Evolutionary conservation across 768 basidiomycete genomes (phyloP).

Genomic region (Suillus discolor): DNA sequence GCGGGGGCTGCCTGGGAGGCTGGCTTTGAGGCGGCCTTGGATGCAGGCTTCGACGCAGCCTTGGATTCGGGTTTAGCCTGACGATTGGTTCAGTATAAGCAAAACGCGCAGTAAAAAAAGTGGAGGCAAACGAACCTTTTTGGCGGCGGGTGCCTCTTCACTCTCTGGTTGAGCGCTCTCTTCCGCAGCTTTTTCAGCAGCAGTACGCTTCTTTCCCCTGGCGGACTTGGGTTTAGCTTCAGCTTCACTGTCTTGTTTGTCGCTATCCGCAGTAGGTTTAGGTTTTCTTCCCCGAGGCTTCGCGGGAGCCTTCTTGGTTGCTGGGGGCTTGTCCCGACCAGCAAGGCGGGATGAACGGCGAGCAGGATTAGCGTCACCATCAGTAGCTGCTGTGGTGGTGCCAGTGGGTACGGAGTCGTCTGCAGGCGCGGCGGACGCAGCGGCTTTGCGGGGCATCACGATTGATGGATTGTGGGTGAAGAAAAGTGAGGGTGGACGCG

Average conservation of each 20-base stretch:
- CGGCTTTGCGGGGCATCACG: constrained; percentile 73
- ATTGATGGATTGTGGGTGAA: constrained; percentile 13
- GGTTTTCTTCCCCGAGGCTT: constrained; percentile 60
- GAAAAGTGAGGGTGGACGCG: constrained; percentile 30
- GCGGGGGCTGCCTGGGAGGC: constrained; percentile 33
- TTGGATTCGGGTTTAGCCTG: constrained; percentile 45
- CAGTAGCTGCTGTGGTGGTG: constrained; percentile 21
- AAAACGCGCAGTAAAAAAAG: constrained; percentile 12
- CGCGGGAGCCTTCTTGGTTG: constrained; percentile 59
- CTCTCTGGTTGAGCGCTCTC: constrained; percentile 36
- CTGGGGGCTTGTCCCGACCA: constrained; percentile 60
- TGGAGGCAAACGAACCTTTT: constrained; percentile 51
- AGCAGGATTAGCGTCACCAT: constrained; percentile 42
- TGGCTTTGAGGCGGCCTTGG: constrained; percentile 38
- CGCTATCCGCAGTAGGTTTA: constrained; percentile 33
- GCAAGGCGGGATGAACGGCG: constrained; percentile 80
- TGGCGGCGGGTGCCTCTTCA: constrained; percentile 55
- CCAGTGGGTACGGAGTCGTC: constrained; percentile 17
- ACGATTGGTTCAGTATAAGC: constrained; percentile 5
- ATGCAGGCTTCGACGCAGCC: constrained; percentile 43
- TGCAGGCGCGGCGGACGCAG: constrained; percentile 43
- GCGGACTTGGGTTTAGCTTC: constrained; percentile 46
- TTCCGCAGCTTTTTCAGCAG: constrained; percentile 43
- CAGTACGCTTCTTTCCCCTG: constrained; percentile 58
- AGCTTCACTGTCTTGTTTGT: constrained; percentile 48